These are phyloP conservation scores for Blastobotrys elegans DNA, from an alignment of 1,139 yeast species.

Conservation along the genomic window DNA sequence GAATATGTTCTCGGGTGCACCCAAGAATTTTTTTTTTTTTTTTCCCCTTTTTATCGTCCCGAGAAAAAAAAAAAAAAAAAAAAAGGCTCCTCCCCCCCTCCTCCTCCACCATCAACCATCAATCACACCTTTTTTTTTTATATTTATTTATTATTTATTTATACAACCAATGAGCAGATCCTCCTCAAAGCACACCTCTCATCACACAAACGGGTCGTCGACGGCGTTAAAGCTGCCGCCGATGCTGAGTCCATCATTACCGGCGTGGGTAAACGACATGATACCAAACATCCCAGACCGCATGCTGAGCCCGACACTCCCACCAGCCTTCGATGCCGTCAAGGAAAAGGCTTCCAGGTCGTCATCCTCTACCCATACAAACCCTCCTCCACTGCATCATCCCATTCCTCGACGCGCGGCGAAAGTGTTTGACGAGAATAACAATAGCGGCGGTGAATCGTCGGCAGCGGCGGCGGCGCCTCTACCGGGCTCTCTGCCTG, in stretches of 20 bases:
- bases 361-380: too few species aligned
- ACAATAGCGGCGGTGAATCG: background rate
- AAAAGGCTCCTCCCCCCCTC: too few species aligned
- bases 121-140: too few species aligned
- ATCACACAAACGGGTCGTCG: background rate
- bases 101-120: too few species aligned
- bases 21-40: too few species aligned
- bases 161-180: background rate
- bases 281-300: constrained; percentile 22
- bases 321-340: constrained; percentile 26
- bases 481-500: constrained; percentile 9
- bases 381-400: constrained; percentile 4
- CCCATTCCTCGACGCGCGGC: constrained; percentile 9
- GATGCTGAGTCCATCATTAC: constrained; percentile 35
- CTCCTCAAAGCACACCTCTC: background rate
- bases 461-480: background rate
- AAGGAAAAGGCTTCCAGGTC: constrained; percentile 5
- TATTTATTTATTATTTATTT: too few species aligned
- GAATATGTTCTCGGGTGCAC: too few species aligned
- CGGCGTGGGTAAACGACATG: constrained; percentile 28
- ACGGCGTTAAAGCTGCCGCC: constrained; percentile 29
- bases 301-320: constrained; percentile 34
- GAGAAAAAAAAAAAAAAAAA: too few species aligned
- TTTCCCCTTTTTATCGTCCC: too few species aligned
- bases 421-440: constrained; percentile 1